phyloP scores from a whole-genome alignment of 2,329 filamentous ascomycete species.

The Aspergillus novofumigatus region DNA sequence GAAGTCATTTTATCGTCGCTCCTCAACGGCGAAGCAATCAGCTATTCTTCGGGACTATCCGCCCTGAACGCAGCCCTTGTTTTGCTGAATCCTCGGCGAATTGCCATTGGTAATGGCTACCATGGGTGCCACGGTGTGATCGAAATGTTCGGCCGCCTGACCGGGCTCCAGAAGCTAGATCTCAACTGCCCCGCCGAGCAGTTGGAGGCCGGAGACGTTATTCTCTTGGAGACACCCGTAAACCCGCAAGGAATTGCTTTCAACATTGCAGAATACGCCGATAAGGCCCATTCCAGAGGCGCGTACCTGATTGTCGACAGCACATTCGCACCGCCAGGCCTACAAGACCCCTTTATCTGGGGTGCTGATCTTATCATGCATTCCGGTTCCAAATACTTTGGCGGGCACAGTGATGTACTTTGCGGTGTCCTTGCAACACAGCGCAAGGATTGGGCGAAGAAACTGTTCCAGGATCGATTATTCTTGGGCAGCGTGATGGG shows the following conservation, averaged over 20 bases:
- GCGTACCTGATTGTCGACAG: constrained; percentile 80
- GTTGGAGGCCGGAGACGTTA: constrained; percentile 71
- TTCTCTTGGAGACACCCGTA: constrained; percentile 89
- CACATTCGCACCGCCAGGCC: constrained; percentile 85
- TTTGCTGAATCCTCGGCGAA: constrained; percentile 74
- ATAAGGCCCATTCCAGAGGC: constrained; percentile 66
- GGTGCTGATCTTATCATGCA: constrained; percentile 90
- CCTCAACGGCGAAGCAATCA: constrained; percentile 61
- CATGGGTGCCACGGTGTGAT: constrained; percentile 92
- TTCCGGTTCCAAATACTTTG: constrained; percentile 91
- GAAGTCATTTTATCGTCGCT: constrained; percentile 76
- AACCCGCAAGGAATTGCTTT: constrained; percentile 85
- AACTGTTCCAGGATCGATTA: constrained; percentile 65
- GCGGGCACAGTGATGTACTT: constrained; percentile 89
- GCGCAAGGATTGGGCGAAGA: constrained; percentile 54
- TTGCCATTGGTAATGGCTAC: constrained; percentile 82
- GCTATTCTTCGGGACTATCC: constrained; percentile 79
- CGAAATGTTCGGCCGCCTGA: constrained; percentile 67
- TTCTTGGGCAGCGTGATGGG: constrained; percentile 82
- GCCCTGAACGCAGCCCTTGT: constrained; percentile 86
- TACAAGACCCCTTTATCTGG: constrained; percentile 77
- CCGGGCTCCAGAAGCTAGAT: constrained; percentile 66
- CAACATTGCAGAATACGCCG: constrained; percentile 67
- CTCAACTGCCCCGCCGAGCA: constrained; percentile 64
- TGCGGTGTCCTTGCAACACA: constrained; percentile 75